phyloP scores from a whole-genome alignment of 305 asterid genomes.

The Petunia hybrid region DNA sequence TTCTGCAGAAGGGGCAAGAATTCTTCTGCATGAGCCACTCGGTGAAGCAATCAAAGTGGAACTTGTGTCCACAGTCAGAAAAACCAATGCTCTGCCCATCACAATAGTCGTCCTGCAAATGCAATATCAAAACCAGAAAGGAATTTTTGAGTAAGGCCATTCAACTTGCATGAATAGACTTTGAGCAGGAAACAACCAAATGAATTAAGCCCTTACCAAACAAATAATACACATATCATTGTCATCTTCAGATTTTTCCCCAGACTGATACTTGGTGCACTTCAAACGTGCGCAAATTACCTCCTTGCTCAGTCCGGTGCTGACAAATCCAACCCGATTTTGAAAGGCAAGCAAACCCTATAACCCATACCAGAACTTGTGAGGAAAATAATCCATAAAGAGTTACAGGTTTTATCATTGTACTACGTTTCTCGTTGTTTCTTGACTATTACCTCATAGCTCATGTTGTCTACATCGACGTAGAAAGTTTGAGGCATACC shows the following conservation, averaged over 20 bases:
- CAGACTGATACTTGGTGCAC: neutral
- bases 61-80: conserved; percentile 7
- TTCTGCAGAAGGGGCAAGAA: conserved; percentile 20
- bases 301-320: neutral
- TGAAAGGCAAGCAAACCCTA: conserved; percentile 25
- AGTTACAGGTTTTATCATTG: neutral
- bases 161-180: neutral
- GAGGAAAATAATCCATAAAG: neutral
- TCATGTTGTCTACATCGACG: neutral
- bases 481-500: neutral
- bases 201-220: conserved; percentile 28
- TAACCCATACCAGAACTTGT: neutral
- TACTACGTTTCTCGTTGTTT: neutral
- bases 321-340: conserved; percentile 3
- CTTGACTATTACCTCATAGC: neutral
- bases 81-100: conserved; percentile 18
- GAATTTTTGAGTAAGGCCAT: neutral
- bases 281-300: neutral
- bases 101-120: neutral
- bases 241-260: neutral
- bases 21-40: conserved; percentile 15
- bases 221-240: conserved; percentile 22
- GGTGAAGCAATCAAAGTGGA: conserved; percentile 20
- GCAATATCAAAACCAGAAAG: neutral
- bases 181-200: neutral